A percentile compares a stretch with the other conserved stretches of the same genome.
Evolutionary conservation across 305 asterid genomes (phyloP).

Genomic region (Coffea humblotiana): DNA sequence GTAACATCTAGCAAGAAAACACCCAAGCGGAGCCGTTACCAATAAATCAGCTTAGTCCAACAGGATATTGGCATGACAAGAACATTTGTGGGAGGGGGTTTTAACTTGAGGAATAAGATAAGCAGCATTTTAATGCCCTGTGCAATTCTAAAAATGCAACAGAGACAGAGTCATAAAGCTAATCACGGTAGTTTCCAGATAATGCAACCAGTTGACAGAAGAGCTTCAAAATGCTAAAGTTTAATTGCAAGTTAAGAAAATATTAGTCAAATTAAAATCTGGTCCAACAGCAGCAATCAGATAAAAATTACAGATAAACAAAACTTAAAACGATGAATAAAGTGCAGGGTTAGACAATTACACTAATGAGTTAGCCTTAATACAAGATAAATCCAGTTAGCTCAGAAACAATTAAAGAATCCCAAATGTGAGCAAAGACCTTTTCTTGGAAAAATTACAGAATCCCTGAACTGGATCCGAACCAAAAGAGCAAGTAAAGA

Average conservation of each 20-base stretch:
- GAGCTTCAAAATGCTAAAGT: not conserved
- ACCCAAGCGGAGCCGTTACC: not conserved
- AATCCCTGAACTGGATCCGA: conserved; percentile 55
- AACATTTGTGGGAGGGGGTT: not conserved
- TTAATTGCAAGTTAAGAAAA: not conserved
- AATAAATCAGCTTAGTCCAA: not conserved
- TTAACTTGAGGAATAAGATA: not conserved
- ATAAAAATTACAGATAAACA: not conserved
- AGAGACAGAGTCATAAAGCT: not conserved
- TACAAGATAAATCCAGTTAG: conserved; percentile 11
- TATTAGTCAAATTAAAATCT: not conserved
- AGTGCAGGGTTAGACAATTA: not conserved
- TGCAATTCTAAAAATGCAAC: not conserved
- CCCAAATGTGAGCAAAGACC: conserved; percentile 6
- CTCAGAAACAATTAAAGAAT: conserved; percentile 13
- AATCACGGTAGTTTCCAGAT: not conserved
- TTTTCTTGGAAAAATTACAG: conserved; percentile 55
- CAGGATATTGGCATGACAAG: not conserved
- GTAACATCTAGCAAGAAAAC: not conserved
- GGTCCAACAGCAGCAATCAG: not conserved
- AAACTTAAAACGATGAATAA: conserved; percentile 4
- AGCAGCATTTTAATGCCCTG: not conserved
- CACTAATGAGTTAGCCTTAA: not conserved
- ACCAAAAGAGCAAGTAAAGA: conserved; percentile 45
- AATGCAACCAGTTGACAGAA: not conserved